These are phyloP conservation scores for Vitis cinerea DNA, from an alignment of 164 flowering plant genomes.

Conservation along the genomic window DNA sequence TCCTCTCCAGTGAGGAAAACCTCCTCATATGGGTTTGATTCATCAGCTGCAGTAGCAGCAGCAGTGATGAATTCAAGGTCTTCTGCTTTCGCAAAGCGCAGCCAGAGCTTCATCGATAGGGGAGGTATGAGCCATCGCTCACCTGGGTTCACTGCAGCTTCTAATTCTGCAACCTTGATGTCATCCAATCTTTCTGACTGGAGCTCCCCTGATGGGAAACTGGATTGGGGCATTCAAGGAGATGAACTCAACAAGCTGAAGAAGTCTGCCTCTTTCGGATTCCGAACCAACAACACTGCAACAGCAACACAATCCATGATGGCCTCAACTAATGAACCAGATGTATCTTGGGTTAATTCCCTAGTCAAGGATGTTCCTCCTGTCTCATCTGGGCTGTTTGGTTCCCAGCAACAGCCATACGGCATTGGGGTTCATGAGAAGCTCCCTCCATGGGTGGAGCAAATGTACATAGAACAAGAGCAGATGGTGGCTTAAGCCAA, in stretches of 20 bases:
- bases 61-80: slow-evolving; percentile 77
- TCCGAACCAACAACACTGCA: slow-evolving; percentile 33
- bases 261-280: slow-evolving; percentile 81
- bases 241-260: slow-evolving; percentile 77
- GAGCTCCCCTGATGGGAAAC: slow-evolving; percentile 80
- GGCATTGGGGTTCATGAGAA: slow-evolving; percentile 31
- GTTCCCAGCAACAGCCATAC: slow-evolving; percentile 25
- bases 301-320: slow-evolving; percentile 3
- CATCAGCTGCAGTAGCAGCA: slow-evolving; percentile 53
- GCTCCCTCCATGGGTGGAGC: slow-evolving; percentile 70
- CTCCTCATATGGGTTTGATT: slow-evolving; percentile 43
- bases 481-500: slow-evolving; percentile 75
- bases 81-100: slow-evolving; percentile 71
- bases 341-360: slow-evolving; percentile 88
- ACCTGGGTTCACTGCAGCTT: slow-evolving; percentile 21
- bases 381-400: slow-evolving; percentile 19
- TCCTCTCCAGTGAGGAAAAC: slow-evolving; percentile 60
- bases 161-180: slow-evolving; percentile 28
- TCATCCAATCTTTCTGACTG: slow-evolving; percentile 57
- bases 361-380: slow-evolving; percentile 72
- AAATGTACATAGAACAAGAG: slow-evolving; percentile 88
- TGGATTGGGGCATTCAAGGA: slow-evolving; percentile 88
- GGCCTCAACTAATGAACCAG: slow-evolving; percentile 53
- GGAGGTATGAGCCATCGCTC: slow-evolving; percentile 28
- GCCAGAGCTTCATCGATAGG: slow-evolving; percentile 87